Base-by-base conservation (phyloP, 2,329 filamentous ascomycete genomes). In the Arthrobotrys entomopaga region DNA sequence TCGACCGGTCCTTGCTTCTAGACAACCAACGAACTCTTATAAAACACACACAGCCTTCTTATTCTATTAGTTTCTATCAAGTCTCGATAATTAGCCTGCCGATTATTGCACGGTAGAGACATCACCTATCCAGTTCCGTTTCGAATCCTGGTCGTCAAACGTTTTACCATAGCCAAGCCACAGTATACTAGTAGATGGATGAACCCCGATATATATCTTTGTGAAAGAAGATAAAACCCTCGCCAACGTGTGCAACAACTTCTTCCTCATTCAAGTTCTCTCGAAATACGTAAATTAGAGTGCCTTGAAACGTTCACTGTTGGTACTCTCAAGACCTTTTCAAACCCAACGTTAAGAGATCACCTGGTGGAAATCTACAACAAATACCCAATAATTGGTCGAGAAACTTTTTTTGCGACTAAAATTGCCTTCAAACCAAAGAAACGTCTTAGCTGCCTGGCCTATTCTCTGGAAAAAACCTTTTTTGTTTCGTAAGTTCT, bases 11-110 rank as follows among this genome's bases (percentile, higher is more conserved):
- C 29, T 3, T 34, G 29, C 29, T 34, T 34, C 29, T 34, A 34
- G 29, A 34, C 29, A 34, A 34, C 29, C 7, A 34, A 34, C 29
- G 29, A 34, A 34, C 29, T 19, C 42, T 52, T 24, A 24, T 66
- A 65, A 73, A 73, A 73, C 69, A 49, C 13, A 72, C 69, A 66
- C 69, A 73, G 69, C 67, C 60, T 57, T 49, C 38, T 49, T 60
- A 43, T 40, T n/a, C 52, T 48, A 49, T 42, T 22, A 29, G 57
- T 24, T 22, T 16, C 29, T 46, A 10, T 50, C 43, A 22, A 16
- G 46, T 40, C n/a, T 57, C 5, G 52, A 56, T 20, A 53, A 13
- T 8, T 46, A 19, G 42, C 24, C 26, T 53, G 56, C 54, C 24
- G 43, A 26, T 38, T 40, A 49, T 56, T 40, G 40, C 20, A 65